Conservation (phyloP, 208 protist species). For the Blastocrithidia nonstop region DNA sequence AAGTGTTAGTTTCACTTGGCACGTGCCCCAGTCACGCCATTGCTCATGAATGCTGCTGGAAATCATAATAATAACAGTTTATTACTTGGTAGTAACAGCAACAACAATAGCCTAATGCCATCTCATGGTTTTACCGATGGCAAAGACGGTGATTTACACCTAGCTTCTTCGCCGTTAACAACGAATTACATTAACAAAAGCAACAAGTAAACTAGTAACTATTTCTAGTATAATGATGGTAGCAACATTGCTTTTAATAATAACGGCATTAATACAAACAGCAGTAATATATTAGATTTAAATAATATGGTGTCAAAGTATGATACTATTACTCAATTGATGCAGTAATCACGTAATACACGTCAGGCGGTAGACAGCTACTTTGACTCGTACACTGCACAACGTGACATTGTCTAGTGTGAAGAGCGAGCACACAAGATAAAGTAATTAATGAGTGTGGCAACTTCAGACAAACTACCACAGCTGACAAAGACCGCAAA, state of each 20-base stretch:
- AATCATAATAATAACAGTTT: not conserved
- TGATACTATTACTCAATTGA: not conserved
- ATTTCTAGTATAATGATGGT: too few relatives aligned
- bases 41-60: slow-evolving; percentile 8
- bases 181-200: too few relatives aligned
- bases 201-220: too few relatives aligned
- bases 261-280: not conserved
- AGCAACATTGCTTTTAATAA: too few relatives aligned
- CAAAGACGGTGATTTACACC: not conserved
- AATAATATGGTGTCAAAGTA: slow-evolving; percentile 3
- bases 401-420: slow-evolving; percentile 23
- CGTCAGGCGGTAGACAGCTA: slow-evolving; percentile 7
- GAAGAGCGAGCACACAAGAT: slow-evolving; percentile 12
- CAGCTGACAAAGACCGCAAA: slow-evolving; percentile 12
- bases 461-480: slow-evolving; percentile 17
- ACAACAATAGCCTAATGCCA: not conserved
- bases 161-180: too few relatives aligned
- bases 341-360: slow-evolving; percentile 1
- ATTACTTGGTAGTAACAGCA: not conserved
- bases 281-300: not conserved
- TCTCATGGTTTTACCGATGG: not conserved
- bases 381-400: slow-evolving; percentile 1
- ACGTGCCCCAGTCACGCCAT: slow-evolving; percentile 16
- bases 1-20: slow-evolving; percentile 56
- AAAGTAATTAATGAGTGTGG: slow-evolving; percentile 18